phyloP scores from a whole-genome alignment of 345 rosid genomes.

The Boechera retrofracta region DNA sequence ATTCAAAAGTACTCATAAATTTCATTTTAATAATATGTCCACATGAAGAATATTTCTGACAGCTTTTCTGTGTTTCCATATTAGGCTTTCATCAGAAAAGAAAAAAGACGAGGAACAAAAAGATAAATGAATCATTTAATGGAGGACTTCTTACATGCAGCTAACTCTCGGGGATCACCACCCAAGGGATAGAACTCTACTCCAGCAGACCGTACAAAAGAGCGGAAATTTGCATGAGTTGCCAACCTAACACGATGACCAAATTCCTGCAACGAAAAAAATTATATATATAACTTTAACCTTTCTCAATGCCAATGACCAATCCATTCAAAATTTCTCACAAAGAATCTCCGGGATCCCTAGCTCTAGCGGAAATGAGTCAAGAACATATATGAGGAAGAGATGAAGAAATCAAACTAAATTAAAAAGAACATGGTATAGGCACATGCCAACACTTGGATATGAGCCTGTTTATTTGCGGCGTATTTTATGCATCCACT shows the following conservation, averaged over 20 bases:
- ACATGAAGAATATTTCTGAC: not conserved
- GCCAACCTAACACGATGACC: slow-evolving; percentile 97
- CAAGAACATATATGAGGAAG: not conserved
- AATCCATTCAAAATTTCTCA: slow-evolving; percentile 1
- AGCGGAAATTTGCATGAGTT: slow-evolving; percentile 85
- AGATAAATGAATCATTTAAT: slow-evolving; percentile 20
- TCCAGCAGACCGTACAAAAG: slow-evolving; percentile 83
- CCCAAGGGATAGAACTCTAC: slow-evolving; percentile 93
- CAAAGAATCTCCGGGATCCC: not conserved
- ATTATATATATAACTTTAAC: not conserved
- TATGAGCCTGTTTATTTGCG: not conserved
- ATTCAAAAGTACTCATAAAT: slow-evolving; percentile 24
- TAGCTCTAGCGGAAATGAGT: not conserved
- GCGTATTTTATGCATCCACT: slow-evolving; percentile 1
- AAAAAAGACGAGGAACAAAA: not conserved
- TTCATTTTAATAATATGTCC: not conserved
- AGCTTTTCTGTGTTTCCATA: slow-evolving; percentile 4
- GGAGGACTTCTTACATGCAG: slow-evolving; percentile 79
- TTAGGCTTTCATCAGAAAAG: not conserved
- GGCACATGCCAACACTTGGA: slow-evolving; percentile 2
- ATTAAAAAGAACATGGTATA: not conserved
- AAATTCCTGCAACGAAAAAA: slow-evolving; percentile 67
- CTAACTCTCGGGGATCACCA: slow-evolving; percentile 94
- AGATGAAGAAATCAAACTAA: slow-evolving; percentile 7
- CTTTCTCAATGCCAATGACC: slow-evolving; percentile 9